These are phyloP conservation scores for Mediolabrus comicus DNA, from an alignment of 108 stramenopile genomes.

Conservation along the genomic window DNA sequence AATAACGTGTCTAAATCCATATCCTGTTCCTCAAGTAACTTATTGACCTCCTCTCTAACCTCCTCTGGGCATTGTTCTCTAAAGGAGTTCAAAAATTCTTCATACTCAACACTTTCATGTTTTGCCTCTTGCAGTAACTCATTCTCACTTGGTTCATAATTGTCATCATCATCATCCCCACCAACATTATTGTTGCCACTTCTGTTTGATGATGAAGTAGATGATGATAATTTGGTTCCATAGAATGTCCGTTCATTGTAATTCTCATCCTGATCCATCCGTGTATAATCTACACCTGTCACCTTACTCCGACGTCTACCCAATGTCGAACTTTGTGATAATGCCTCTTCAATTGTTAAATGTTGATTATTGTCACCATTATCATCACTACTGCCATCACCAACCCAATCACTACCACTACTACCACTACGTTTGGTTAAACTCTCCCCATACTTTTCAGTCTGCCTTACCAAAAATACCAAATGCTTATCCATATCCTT, in stretches of 20 bases:
- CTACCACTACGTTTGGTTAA: conserved; percentile 9
- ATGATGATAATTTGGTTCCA: neutral
- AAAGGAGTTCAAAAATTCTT: conserved; percentile 6
- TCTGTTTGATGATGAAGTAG: neutral
- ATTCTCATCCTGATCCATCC: conserved; percentile 19
- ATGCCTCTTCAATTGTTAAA: conserved; percentile 70
- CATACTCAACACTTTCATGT: conserved; percentile 18
- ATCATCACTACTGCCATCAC: conserved; percentile 11
- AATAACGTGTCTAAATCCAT: conserved; percentile 32
- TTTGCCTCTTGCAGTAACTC: conserved; percentile 19
- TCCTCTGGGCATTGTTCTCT: conserved; percentile 7
- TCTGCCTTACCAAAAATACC: conserved; percentile 76
- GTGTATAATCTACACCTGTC: conserved; percentile 17
- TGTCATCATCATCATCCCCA: conserved; percentile 13
- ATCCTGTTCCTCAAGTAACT: conserved; percentile 29
- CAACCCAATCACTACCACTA: conserved; percentile 3
- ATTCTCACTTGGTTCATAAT: conserved; percentile 10
- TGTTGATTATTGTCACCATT: neutral
- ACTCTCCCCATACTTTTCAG: conserved; percentile 76
- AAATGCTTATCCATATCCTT: conserved; percentile 88
- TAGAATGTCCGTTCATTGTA: conserved; percentile 15
- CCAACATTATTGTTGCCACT: neutral
- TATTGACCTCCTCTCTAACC: conserved; percentile 9
- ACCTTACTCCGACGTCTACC: neutral
- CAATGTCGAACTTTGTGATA: conserved; percentile 3